phyloP scores from a whole-genome alignment of 768 basidiomycete genomes.

The Amanita subjunquillea region DNA sequence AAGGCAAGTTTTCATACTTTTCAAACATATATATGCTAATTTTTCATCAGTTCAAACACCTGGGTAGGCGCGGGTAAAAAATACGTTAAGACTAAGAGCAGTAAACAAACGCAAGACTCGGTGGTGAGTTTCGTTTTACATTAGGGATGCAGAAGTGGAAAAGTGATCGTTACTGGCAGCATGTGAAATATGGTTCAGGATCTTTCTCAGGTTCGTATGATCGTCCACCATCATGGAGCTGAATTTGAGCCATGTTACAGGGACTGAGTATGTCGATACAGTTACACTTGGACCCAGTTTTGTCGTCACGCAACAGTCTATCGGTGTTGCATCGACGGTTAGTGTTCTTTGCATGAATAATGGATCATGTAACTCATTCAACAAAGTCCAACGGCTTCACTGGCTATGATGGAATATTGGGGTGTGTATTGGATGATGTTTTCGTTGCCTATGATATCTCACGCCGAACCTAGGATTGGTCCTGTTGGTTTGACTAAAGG shows the following conservation, averaged over 20 bases:
- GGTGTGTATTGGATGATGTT: slow-evolving; percentile 24
- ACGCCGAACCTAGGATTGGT: slow-evolving; percentile 35
- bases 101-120: slow-evolving; percentile 28
- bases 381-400: slow-evolving; percentile 27
- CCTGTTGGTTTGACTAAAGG: slow-evolving; percentile 45
- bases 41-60: too few species aligned
- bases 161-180: slow-evolving; percentile 17
- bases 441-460: not conserved
- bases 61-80: too few species aligned
- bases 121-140: slow-evolving; percentile 29
- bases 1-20: too few species aligned
- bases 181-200: slow-evolving; percentile 51
- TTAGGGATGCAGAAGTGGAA: not conserved
- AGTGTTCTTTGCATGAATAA: not conserved
- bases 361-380: not conserved
- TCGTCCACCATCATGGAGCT: not conserved
- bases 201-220: slow-evolving; percentile 39
- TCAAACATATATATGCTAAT: too few species aligned
- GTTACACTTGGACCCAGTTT: slow-evolving; percentile 42
- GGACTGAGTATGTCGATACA: slow-evolving; percentile 40
- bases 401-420: slow-evolving; percentile 55
- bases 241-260: slow-evolving; percentile 12
- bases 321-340: slow-evolving; percentile 45
- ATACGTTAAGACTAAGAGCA: slow-evolving; percentile 33
- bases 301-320: slow-evolving; percentile 39